Evolutionary conservation across 1,139 yeast species (phyloP), one percentile per base, ranked within the genome.

Genomic region (Scheffersomyces quercinus): DNA sequence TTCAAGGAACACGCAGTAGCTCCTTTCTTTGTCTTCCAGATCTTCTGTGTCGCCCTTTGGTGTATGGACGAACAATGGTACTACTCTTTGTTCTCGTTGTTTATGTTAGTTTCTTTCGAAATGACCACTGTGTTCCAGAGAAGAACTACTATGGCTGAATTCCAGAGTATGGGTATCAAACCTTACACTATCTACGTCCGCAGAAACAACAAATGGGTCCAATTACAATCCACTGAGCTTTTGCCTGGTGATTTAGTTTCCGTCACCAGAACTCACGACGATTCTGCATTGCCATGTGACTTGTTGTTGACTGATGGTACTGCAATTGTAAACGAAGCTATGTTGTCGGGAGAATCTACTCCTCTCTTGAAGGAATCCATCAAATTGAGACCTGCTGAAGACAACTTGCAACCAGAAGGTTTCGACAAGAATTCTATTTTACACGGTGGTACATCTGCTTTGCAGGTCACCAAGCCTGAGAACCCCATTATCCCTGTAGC

Each of bases 1-100:
- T 93, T 93, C 73, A 86, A 89, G 63, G 99, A 93, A 67, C 99
- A 93, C 64, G 99, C 98, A 5, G 95, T 95, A 38, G 98, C 99
- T 10, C 99, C 99, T 9, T 88, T 95, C 65, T 93, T 93, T 58
- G 97, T 93, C 28, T 93, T 93, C 72, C 99, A 93, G 70, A 79
- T 93, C 48, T 93, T 93, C 64, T 91, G 98, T 61, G 96, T 93
- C 44, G 96, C 95, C 12, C 76, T 95, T 50, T 95, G 98, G 98
- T 80, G 89, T 60, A 81, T 93, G 82, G 99, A 95, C 68, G 98
- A 91, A 55, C 87, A 88, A 72, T 93, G 98, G 98, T 91, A 91
- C 67, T 88, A 87, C 61, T 90, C 98, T 5, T 70, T 95, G 49
- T 90, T 95, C 68, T 88, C 96, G 28, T 75, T 93, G 52, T 85